Evolutionary conservation across 1,139 yeast genomes (phyloP).

Genomic region (Zygotorulaspora mrakii): DNA sequence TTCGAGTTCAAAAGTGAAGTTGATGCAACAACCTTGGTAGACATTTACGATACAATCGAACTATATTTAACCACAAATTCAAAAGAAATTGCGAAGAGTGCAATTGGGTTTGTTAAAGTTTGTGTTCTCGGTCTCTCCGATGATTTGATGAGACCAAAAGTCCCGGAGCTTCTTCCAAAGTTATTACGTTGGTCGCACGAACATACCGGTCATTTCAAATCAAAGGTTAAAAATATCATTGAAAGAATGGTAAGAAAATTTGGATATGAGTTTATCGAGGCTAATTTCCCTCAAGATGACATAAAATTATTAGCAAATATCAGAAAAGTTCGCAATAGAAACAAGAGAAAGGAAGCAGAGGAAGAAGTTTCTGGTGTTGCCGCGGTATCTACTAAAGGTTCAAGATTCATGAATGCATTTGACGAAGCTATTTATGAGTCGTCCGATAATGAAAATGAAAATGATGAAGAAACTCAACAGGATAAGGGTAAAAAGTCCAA

Average conservation of each 20-base stretch:
- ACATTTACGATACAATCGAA: conserved; percentile 84
- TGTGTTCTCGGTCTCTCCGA: conserved; percentile 82
- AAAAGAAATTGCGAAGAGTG: conserved; percentile 89
- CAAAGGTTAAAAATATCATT: conserved; percentile 85
- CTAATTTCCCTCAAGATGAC: conserved; percentile 85
- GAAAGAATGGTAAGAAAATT: conserved; percentile 88
- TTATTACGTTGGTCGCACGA: conserved; percentile 92
- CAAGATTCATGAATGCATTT: conserved; percentile 70
- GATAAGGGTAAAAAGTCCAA: conserved; percentile 38
- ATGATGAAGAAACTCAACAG: conserved; percentile 33
- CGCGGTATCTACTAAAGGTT: conserved; percentile 33
- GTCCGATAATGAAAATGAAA: conserved; percentile 40
- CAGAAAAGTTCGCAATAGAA: conserved; percentile 79
- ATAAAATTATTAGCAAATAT: conserved; percentile 77
- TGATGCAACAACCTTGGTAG: conserved; percentile 56
- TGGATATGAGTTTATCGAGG: conserved; percentile 76
- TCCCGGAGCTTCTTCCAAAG: conserved; percentile 62
- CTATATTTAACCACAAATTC: conserved; percentile 85
- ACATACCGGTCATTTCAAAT: conserved; percentile 90
- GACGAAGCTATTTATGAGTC: conserved; percentile 63
- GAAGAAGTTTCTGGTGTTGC: conserved; percentile 34
- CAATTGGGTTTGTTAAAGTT: conserved; percentile 91
- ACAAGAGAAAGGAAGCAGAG: conserved; percentile 59
- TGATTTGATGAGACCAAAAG: conserved; percentile 65
- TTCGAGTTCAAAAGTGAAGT: conserved; percentile 75